Percentiles rank a stretch among this genome's conserved stretches.
These are phyloP conservation scores for Suillus placidus DNA, from an alignment of 768 basidiomycete genomes.

Conservation along the genomic window DNA sequence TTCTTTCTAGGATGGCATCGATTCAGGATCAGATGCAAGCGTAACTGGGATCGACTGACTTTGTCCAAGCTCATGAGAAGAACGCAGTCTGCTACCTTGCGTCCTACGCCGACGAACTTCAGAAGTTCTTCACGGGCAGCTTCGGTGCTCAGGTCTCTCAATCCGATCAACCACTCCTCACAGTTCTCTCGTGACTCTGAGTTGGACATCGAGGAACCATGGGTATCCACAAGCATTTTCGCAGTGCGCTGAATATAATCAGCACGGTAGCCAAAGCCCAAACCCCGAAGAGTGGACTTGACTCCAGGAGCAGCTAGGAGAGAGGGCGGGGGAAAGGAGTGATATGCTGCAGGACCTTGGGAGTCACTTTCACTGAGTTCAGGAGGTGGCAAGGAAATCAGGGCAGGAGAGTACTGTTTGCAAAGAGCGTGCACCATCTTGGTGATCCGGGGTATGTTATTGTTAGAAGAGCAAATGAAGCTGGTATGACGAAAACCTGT, in stretches of 20 bases:
- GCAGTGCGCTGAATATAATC: constrained; percentile 86
- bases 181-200: constrained; percentile 43
- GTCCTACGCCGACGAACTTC: constrained; percentile 87
- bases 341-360: constrained; percentile 43
- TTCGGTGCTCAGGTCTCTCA: constrained; percentile 52
- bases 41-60: constrained; percentile 42
- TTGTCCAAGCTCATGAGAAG: constrained; percentile 92
- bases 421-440: constrained; percentile 90
- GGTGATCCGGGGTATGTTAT: constrained; percentile 93
- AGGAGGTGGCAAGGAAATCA: constrained; percentile 53
- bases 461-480: constrained; percentile 98
- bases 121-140: constrained; percentile 77
- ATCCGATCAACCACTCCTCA: constrained; percentile 59
- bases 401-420: constrained; percentile 68
- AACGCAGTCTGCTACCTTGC: constrained; percentile 96
- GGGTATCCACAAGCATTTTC: constrained; percentile 67
- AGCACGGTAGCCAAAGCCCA: constrained; percentile 97
- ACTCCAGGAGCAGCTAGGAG: constrained; percentile 61
- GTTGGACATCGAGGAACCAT: constrained; percentile 31
- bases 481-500: constrained; percentile 40
- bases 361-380: background rate
- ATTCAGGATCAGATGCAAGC: constrained; percentile 1
- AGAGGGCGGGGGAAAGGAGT: constrained; percentile 85
- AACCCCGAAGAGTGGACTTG: constrained; percentile 63
- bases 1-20: constrained; percentile 54